A percentile compares a stretch with the other conserved stretches of the same genome.
phyloP scores from a whole-genome alignment of 495 filamentous ascomycete species.

The Xylaria venustula region DNA sequence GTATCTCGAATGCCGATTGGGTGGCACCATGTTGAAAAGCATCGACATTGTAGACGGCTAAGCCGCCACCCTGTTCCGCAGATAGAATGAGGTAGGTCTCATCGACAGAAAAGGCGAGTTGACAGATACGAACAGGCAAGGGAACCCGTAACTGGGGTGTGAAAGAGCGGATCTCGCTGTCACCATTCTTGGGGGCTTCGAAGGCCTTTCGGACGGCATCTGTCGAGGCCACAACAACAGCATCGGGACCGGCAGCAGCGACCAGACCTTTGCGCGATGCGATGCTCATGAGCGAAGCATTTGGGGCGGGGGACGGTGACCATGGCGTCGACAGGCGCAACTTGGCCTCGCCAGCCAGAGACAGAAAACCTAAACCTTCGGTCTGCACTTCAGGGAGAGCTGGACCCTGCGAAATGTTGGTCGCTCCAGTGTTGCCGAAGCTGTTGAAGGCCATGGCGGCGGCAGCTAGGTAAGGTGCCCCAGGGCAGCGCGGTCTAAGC shows the following conservation, averaged over 20 bases:
- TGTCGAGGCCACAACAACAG: constrained; percentile 73
- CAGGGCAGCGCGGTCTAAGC: constrained; percentile 2
- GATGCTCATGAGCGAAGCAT: constrained; percentile 80
- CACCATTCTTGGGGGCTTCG: constrained; percentile 51
- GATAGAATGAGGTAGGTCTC: constrained; percentile 82
- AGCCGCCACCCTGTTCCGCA: constrained; percentile 75
- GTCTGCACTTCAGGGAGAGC: constrained; percentile 62
- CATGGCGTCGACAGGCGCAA: constrained; percentile 79
- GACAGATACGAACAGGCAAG: constrained; percentile 73
- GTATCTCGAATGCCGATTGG: constrained; percentile 67
- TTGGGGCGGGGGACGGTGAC: constrained; percentile 74
- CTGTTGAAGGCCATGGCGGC: constrained; percentile 67
- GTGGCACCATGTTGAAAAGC: constrained; percentile 62
- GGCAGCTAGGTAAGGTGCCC: constrained; percentile 9
- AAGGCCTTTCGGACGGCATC: constrained; percentile 76
- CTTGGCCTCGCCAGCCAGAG: constrained; percentile 76
- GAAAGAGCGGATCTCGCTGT: constrained; percentile 68
- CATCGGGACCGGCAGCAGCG: constrained; percentile 82
- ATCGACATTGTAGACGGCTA: constrained; percentile 77
- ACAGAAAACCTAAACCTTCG: constrained; percentile 79
- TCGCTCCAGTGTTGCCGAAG: constrained; percentile 40
- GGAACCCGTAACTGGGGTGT: constrained; percentile 69
- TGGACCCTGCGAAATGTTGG: constrained; percentile 46
- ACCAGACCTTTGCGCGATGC: constrained; percentile 78
- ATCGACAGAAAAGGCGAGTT: constrained; percentile 83